These are phyloP conservation scores for Elaeis oleifera DNA, from an alignment of 202 grass and related monocot species.

Conservation along the genomic window DNA sequence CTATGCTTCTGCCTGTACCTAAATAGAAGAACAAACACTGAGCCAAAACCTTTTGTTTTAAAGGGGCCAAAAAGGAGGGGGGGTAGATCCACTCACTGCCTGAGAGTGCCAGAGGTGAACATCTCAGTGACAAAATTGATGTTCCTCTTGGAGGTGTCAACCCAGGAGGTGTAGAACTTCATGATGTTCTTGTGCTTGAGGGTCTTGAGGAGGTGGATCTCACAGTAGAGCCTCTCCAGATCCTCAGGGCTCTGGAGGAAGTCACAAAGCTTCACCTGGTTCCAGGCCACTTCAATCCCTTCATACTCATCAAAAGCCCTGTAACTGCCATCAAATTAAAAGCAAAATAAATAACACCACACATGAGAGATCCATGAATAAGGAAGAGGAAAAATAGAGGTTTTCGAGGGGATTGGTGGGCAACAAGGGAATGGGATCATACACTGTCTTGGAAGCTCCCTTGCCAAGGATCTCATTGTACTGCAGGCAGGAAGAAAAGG, in stretches of 20 bases:
- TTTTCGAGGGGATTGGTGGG: too few species aligned
- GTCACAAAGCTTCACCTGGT: conserved; percentile 90
- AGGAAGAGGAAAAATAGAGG: too few species aligned
- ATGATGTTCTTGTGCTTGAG: conserved; percentile 94
- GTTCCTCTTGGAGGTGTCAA: conserved; percentile 66
- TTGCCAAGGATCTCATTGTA: conserved; percentile 86
- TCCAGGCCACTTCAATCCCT: conserved; percentile 97
- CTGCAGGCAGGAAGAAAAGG: conserved; percentile 31
- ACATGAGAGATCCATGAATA: too few species aligned
- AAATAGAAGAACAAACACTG: conserved; percentile 2
- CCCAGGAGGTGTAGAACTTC: conserved; percentile 97
- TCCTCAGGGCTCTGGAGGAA: conserved; percentile 84
- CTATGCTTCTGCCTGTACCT: conserved; percentile 83
- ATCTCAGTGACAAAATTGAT: conserved; percentile 99
- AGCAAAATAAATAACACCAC: neutral
- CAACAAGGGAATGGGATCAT: conserved; percentile 26
- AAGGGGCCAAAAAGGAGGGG: neutral
- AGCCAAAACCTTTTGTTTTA: neutral
- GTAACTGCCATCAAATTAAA: conserved; percentile 44
- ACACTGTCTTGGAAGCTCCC: conserved; percentile 98
- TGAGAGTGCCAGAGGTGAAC: conserved; percentile 98
- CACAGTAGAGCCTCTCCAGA: conserved; percentile 91
- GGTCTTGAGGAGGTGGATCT: conserved; percentile 98
- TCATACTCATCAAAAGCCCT: conserved; percentile 84
- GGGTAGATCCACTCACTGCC: conserved; percentile 43